Evolutionary conservation across 306 rosid genomes (phyloP), one percentile per base, ranked within the genome.

Genomic region (Carpinus viminea): DNA sequence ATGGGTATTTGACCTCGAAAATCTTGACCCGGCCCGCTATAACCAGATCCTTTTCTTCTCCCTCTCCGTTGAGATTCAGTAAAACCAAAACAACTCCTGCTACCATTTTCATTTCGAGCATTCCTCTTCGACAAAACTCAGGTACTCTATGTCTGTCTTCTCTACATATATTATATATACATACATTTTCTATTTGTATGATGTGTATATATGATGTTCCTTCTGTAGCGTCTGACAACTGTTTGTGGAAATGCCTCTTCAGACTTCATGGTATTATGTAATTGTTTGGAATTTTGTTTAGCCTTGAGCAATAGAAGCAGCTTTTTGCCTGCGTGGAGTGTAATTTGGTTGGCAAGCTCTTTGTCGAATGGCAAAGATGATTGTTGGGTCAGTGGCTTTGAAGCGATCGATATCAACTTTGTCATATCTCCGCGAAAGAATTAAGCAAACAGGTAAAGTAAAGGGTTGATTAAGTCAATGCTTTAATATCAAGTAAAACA

Each of bases 391-490:
- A 78, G 45, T 78, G 74, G 57, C 81, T 85, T 53, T 78, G 1
- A 87, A 84, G 70, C 92, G 97, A 12, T 77, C 71, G 0, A 89
- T 94, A 46, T 89, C 97, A 66, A 88, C 97, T 78, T 83, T 56
- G 60, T 75, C 79, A 65, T 77, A 53, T 79, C 85, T 91, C 84
- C 72, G 72, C 66, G 87, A 76, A 81, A 91, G 97, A 87, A 61
- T 91, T 28, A 92, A 94, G 57, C 97, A 94, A 91, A 94, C 97
- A 76, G 96, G 97, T 88, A 47, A 57, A n/a, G 50, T 18, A 41
- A 59, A n/a, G 50, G 18, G 46, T 3, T 38, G 73, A n/a, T 65
- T 61, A 73, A 8, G 75, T 10, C 45, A 5, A n/a, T 60, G 64
- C 73, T 46, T 59, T 72, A 31, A 16, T 21, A 15, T 17, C 20